Base-by-base conservation (phyloP, 129 eudicot genomes). In the Solidago caesia region DNA sequence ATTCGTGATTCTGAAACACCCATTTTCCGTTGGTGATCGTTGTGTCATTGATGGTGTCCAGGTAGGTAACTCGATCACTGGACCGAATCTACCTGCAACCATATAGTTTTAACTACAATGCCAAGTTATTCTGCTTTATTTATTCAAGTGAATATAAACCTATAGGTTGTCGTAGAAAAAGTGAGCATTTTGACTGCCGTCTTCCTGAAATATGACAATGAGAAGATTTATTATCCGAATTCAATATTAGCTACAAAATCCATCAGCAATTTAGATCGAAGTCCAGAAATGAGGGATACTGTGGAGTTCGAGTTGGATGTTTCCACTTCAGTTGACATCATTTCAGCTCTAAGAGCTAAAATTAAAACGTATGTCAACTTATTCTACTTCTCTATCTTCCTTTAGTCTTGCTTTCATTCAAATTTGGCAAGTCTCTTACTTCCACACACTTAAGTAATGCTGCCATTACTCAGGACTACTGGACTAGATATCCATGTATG, bases 21-120 rank as follows among this genome's bases (percentile, higher is more conserved):
- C 90, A 12, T 86, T 82, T 66, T 87, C 80, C 61, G 87, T 86
- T 6, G 90, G 90, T 52, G 90, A 86, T 73, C 85, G 85, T 27
- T 86, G 88, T 58, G 81, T 84, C 16, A 25, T 87, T 75, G 91
- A 87, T 68, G 91, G 86, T 45, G 82, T 83, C 4, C 88, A 87
- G 88, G 91, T 87, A 7, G 52, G 52, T 47, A 75, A 81, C 5
- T 61, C 48, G 25, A 21, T 21, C 21, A 21, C 66, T 75, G 0
- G 13, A 8, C 67, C 14, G 62, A 27, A 63, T 43, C 58, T 1
- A 68, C 15, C 26, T 70, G 16, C 12, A 7, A 6, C 2, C 10
- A 29, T 59, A 7, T 45, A 48, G 25, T 33, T 2, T 39, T n/a
- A 56, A 44, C 2, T 48, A 3, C 25, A 9, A 10, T 39, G 33